These are phyloP conservation scores for Wakefieldia striispora DNA, from an alignment of 768 basidiomycete genomes.

Conservation along the genomic window DNA sequence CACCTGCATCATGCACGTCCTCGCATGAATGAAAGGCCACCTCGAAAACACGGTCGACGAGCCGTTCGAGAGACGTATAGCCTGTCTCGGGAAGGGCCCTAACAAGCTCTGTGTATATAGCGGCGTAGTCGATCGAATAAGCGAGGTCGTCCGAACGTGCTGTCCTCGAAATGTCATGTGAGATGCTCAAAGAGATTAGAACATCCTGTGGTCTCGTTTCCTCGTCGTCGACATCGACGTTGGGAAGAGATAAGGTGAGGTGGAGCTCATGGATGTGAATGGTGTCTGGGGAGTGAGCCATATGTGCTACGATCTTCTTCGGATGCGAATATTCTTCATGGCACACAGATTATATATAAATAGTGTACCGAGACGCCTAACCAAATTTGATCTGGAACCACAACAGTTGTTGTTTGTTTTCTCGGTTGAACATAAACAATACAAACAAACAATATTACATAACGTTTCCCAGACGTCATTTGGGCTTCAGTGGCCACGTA, in stretches of 20 bases:
- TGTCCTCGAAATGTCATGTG: slow-evolving; percentile 47
- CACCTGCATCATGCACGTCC: slow-evolving; percentile 34
- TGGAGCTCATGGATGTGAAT: slow-evolving; percentile 51
- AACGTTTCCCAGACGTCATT: too few relatives aligned
- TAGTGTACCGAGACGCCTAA: too few relatives aligned
- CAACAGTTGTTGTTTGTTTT: too few relatives aligned
- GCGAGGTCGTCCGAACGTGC: slow-evolving; percentile 48
- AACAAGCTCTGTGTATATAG: slow-evolving; percentile 32
- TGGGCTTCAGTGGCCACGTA: too few relatives aligned
- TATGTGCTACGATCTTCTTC: background rate
- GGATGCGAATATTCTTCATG: background rate
- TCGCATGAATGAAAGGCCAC: slow-evolving; percentile 36
- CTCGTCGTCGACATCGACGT: slow-evolving; percentile 29
- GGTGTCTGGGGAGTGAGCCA: slow-evolving; percentile 19
- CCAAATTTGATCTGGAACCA: too few relatives aligned
- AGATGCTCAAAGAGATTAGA: slow-evolving; percentile 48
- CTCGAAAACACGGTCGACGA: slow-evolving; percentile 42
- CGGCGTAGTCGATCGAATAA: slow-evolving; percentile 64
- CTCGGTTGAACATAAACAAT: too few relatives aligned
- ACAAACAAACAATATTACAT: too few relatives aligned
- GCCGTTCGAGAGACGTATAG: slow-evolving; percentile 46
- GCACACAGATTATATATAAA: too few relatives aligned
- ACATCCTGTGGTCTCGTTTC: slow-evolving; percentile 47
- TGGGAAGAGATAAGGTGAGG: slow-evolving; percentile 39
- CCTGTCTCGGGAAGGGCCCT: slow-evolving; percentile 16